Evolutionary conservation across 2,329 filamentous ascomycete species (phyloP).

Genomic region (Diaporthe caulivora): DNA sequence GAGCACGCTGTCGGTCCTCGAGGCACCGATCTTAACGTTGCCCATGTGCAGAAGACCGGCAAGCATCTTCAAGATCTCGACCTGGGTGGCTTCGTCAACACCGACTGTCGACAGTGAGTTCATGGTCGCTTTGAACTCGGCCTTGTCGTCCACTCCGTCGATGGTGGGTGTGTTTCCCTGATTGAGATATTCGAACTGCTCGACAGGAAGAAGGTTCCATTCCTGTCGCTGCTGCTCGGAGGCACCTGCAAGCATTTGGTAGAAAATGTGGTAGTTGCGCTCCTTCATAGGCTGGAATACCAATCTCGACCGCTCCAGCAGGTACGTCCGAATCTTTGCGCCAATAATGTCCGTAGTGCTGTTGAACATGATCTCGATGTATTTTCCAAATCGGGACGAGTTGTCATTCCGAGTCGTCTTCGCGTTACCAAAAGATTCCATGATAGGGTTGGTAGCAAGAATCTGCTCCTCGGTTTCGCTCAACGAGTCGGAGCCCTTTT

Average conservation of each 20-base stretch:
- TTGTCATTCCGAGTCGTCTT: slow-evolving; percentile 99
- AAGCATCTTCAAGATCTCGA: slow-evolving; percentile 88
- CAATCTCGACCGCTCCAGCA: slow-evolving; percentile 93
- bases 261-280: slow-evolving; percentile 99
- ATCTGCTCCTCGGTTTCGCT: slow-evolving; percentile 99
- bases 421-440: slow-evolving; percentile 99
- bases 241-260: slow-evolving; percentile 95
- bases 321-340: slow-evolving; percentile 95
- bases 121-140: slow-evolving; percentile 90
- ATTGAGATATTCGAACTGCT: slow-evolving; percentile 96
- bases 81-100: slow-evolving; percentile 79
- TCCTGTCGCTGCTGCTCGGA: slow-evolving; percentile 85
- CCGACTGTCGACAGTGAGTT: slow-evolving; percentile 90
- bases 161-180: slow-evolving; percentile 93
- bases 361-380: slow-evolving; percentile 99
- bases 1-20: slow-evolving; percentile 88
- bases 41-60: slow-evolving; percentile 93
- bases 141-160: slow-evolving; percentile 94
- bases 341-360: slow-evolving; percentile 95
- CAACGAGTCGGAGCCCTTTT: slow-evolving; percentile 83
- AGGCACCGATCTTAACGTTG: slow-evolving; percentile 95
- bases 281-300: slow-evolving; percentile 98
- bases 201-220: slow-evolving; percentile 82
- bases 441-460: slow-evolving; percentile 97
- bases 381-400: slow-evolving; percentile 98